Percentiles rank a stretch among this genome's conserved stretches.
Evolutionary conservation across 768 basidiomycete genomes (phyloP).

Genomic region (Kwoniella sp.): DNA sequence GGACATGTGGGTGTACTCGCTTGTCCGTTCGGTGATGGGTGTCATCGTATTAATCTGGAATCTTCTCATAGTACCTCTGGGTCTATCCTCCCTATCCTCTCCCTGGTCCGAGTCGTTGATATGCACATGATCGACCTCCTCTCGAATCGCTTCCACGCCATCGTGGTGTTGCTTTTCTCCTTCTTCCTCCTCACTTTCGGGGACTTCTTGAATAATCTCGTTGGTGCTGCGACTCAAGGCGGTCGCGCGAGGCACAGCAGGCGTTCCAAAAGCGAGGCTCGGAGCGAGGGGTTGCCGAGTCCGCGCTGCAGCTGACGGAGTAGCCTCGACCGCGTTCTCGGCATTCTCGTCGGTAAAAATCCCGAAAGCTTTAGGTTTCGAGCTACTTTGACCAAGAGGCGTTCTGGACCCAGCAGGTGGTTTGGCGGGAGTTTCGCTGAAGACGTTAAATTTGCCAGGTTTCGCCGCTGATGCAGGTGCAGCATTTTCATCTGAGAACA

Average conservation of each 20-base stretch:
- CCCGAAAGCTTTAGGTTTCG: constrained; percentile 34
- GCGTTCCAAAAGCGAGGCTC: constrained; percentile 42
- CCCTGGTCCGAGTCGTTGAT: constrained; percentile 31
- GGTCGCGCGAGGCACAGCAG: constrained; percentile 22
- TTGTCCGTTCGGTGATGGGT: constrained; percentile 92
- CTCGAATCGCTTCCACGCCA: constrained; percentile 16
- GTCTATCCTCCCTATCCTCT: constrained; percentile 56
- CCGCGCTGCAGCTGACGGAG: constrained; percentile 16
- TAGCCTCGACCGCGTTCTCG: constrained; percentile 14
- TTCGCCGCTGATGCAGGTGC: constrained; percentile 32
- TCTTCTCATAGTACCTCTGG: constrained; percentile 32
- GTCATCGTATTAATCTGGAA: constrained; percentile 78
- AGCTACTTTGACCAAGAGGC: constrained; percentile 31
- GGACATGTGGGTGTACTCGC: constrained; percentile 73
- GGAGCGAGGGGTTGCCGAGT: constrained; percentile 14
- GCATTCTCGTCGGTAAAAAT: constrained; percentile 31
- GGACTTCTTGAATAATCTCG: constrained; percentile 13
- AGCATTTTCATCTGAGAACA: constrained; percentile 47
- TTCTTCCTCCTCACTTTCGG: constrained; percentile 32
- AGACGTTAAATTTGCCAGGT: constrained; percentile 41
- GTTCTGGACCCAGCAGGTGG: constrained; percentile 43
- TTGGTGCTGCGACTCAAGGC: not conserved
- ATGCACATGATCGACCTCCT: constrained; percentile 32
- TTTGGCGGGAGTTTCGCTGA: constrained; percentile 50
- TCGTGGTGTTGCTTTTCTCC: constrained; percentile 29